phyloP scores from a whole-genome alignment of 2,329 filamentous ascomycete genomes.

The Hirsutella rhossiliensis region DNA sequence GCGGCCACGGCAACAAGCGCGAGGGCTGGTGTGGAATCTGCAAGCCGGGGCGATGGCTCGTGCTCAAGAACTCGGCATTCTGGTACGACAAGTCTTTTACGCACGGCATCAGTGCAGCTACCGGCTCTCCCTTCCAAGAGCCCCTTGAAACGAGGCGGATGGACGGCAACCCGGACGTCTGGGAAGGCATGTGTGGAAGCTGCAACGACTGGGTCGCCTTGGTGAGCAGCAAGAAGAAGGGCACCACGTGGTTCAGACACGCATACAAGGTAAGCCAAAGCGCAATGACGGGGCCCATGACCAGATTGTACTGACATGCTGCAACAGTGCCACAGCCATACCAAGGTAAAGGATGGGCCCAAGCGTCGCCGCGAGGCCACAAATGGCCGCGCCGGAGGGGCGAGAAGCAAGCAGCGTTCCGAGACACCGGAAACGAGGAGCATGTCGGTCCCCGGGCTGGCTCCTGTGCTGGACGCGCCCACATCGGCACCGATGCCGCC shows the following conservation, averaged over 20 bases:
- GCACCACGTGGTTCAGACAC: constrained; percentile 85
- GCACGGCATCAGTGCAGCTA: constrained; percentile 74
- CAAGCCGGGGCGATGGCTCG: constrained; percentile 75
- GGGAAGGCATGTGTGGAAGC: constrained; percentile 67
- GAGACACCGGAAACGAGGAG: constrained; percentile 14
- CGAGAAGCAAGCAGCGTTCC: constrained; percentile 31
- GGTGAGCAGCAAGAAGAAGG: constrained; percentile 80
- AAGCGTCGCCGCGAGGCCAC: constrained; percentile 55
- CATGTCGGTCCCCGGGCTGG: constrained; percentile 8
- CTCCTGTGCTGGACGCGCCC: constrained; percentile 6
- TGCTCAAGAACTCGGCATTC: constrained; percentile 81
- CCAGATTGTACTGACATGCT: background rate
- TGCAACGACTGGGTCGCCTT: constrained; percentile 73
- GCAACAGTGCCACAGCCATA: constrained; percentile 54
- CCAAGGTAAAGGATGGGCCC: constrained; percentile 58
- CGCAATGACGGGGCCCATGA: background rate
- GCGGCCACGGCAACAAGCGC: constrained; percentile 75
- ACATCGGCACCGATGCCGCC: constrained; percentile 1
- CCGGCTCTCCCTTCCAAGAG: constrained; percentile 65
- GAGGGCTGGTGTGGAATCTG: constrained; percentile 87
- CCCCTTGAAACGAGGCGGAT: constrained; percentile 64
- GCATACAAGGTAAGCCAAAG: constrained; percentile 62
- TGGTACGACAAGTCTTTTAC: constrained; percentile 92
- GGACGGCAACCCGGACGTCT: constrained; percentile 70
- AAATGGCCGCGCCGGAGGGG: constrained; percentile 21